phyloP scores from a whole-genome alignment of 2,329 filamentous ascomycete genomes.

The Monilinia fructicola region DNA sequence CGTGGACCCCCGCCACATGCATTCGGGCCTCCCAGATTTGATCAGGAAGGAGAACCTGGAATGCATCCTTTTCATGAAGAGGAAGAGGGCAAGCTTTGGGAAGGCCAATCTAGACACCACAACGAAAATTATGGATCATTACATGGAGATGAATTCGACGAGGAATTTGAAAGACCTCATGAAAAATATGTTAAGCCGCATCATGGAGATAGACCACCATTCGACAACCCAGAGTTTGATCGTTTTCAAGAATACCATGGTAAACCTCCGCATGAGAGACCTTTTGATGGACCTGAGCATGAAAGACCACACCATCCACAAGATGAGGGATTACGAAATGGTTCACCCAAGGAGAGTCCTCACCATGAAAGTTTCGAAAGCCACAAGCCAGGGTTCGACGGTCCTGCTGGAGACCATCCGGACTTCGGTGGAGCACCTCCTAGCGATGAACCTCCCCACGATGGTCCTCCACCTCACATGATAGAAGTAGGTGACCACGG shows the following conservation, averaged over 20 bases:
- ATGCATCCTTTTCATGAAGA: constrained; percentile 5
- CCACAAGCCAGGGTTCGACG: neutral
- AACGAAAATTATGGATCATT: constrained; percentile 7
- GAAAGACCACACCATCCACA: neutral
- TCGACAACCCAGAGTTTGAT: neutral
- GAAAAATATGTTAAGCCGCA: constrained; percentile 1
- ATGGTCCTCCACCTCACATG: neutral
- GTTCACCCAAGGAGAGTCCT: neutral
- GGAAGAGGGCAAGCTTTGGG: neutral
- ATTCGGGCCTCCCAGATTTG: constrained; percentile 18
- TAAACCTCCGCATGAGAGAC: neutral
- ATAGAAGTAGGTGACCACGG: neutral
- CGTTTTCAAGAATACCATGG: neutral
- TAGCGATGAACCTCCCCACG: neutral
- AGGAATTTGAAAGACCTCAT: neutral
- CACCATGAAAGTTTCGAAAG: neutral
- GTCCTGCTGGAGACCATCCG: too few relatives aligned
- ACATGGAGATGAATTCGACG: constrained; percentile 1
- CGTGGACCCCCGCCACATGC: constrained; percentile 11
- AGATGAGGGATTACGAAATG: neutral
- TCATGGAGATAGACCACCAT: constrained; percentile 4
- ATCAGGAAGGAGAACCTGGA: constrained; percentile 9
- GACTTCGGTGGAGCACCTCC: neutral
- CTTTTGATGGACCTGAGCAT: constrained; percentile 2
- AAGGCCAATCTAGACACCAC: constrained; percentile 10